Conservation (phyloP, 2,329 filamentous ascomycete species). For the Talaromyces pinophilus region DNA sequence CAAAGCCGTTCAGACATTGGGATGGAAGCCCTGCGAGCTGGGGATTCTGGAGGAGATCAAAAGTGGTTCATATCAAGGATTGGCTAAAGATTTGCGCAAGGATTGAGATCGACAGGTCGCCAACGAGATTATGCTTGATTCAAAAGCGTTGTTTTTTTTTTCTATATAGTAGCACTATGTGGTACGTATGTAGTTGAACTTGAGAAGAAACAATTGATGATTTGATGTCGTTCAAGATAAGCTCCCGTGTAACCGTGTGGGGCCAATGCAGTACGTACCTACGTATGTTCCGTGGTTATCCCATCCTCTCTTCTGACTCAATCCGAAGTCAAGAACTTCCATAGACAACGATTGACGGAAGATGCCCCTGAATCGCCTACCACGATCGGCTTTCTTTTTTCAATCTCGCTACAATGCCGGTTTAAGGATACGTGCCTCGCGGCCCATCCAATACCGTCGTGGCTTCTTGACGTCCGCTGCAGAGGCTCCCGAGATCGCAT, state of each 20-base stretch:
- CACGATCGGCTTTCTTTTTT: slow-evolving; percentile 4
- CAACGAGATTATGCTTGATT: not conserved
- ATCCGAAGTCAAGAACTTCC: not conserved
- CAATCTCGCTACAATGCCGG: slow-evolving; percentile 2
- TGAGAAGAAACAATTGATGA: not conserved
- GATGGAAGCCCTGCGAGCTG: slow-evolving; percentile 37
- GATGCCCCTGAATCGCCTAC: slow-evolving; percentile 15
- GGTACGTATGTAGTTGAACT: not conserved
- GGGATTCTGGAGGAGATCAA: slow-evolving; percentile 6
- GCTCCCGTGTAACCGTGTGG: not conserved
- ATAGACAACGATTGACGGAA: slow-evolving; percentile 1
- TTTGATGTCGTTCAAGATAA: not conserved
- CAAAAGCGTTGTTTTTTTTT: not conserved
- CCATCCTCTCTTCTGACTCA: not conserved
- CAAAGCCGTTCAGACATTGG: slow-evolving; percentile 44
- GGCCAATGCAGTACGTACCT: not conserved
- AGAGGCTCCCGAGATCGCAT: slow-evolving; percentile 45
- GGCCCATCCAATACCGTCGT: slow-evolving; percentile 24
- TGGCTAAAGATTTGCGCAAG: not conserved
- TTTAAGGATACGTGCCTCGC: not conserved
- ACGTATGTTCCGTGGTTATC: slow-evolving; percentile 5
- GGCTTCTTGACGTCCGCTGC: slow-evolving; percentile 34
- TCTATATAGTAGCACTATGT: not conserved
- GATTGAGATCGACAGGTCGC: not conserved
- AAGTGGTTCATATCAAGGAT: not conserved